These are phyloP conservation scores for Fonsecaea nubica DNA, from an alignment of 2,329 filamentous ascomycete genomes.

Conservation along the genomic window DNA sequence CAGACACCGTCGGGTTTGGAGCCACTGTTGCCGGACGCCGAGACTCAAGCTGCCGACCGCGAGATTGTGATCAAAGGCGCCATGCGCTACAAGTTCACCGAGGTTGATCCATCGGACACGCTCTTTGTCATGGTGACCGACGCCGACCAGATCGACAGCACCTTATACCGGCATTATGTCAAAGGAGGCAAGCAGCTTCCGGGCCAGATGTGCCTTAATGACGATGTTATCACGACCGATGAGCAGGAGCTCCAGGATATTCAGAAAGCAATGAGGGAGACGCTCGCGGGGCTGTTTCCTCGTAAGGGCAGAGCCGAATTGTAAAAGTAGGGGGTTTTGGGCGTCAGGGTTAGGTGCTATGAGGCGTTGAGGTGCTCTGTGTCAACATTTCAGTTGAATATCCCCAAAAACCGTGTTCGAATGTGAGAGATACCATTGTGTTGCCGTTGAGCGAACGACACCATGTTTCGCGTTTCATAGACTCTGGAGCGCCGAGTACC, in stretches of 20 bases:
- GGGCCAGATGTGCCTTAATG: conserved; percentile 35
- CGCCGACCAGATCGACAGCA: conserved; percentile 33
- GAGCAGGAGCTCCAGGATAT: conserved; percentile 27
- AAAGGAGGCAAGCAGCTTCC: conserved; percentile 28
- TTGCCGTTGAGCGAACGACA: not conserved
- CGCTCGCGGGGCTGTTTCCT: conserved; percentile 32
- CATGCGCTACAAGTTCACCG: conserved; percentile 31
- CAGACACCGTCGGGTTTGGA: conserved; percentile 25
- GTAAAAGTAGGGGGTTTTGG: not conserved
- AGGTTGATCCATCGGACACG: conserved; percentile 30
- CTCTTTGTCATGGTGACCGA: conserved; percentile 37
- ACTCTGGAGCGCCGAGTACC: too few species aligned
- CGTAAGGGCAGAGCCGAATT: not conserved
- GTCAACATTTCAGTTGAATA: not conserved
- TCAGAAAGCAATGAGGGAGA: conserved; percentile 32
- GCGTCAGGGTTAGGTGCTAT: not conserved
- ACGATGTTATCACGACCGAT: conserved; percentile 33
- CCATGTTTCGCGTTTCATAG: too few species aligned
- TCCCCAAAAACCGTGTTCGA: too few species aligned
- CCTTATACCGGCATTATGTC: conserved; percentile 26
- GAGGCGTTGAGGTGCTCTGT: not conserved
- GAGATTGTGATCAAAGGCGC: conserved; percentile 34
- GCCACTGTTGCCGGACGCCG: conserved; percentile 28
- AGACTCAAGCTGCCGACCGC: conserved; percentile 23
- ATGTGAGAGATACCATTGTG: too few species aligned